Evolutionary conservation across 2,329 filamentous ascomycete species (phyloP).

Genomic region (Exophiala bonariae): DNA sequence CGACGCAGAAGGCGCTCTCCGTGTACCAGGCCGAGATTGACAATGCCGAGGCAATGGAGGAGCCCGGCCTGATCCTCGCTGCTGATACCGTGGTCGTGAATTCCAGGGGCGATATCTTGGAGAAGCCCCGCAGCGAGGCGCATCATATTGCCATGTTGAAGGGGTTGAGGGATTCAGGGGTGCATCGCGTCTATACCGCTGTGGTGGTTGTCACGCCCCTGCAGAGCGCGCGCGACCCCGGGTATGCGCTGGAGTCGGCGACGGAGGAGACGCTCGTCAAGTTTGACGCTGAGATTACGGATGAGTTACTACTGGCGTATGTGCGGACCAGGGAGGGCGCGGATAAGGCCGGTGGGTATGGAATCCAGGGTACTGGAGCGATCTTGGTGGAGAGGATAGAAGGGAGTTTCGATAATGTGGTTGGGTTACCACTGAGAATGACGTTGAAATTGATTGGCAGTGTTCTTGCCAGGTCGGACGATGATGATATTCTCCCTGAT

Average conservation of each 20-base stretch:
- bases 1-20: slow-evolving; percentile 75
- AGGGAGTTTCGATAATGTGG: slow-evolving; percentile 88
- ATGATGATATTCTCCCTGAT: slow-evolving; percentile 55
- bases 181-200: slow-evolving; percentile 83
- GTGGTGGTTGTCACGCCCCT: slow-evolving; percentile 81
- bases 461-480: slow-evolving; percentile 74
- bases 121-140: slow-evolving; percentile 81
- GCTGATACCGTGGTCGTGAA: slow-evolving; percentile 82
- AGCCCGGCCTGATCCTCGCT: slow-evolving; percentile 81
- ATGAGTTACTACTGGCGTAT: slow-evolving; percentile 76
- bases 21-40: slow-evolving; percentile 65
- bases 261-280: slow-evolving; percentile 91
- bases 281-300: slow-evolving; percentile 73
- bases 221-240: slow-evolving; percentile 76
- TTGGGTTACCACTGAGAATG: slow-evolving; percentile 80
- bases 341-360: slow-evolving; percentile 96
- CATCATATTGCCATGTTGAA: slow-evolving; percentile 85
- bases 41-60: slow-evolving; percentile 63
- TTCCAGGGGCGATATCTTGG: slow-evolving; percentile 72
- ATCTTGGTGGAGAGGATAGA: slow-evolving; percentile 87
- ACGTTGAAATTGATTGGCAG: slow-evolving; percentile 82
- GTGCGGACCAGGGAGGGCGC: slow-evolving; percentile 79
- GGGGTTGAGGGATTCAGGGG: slow-evolving; percentile 71
- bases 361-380: slow-evolving; percentile 83
- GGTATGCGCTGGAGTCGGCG: slow-evolving; percentile 77